phyloP scores from a whole-genome alignment of 176 grass and related monocot species.

The Miscanthus lutarioriparius region DNA sequence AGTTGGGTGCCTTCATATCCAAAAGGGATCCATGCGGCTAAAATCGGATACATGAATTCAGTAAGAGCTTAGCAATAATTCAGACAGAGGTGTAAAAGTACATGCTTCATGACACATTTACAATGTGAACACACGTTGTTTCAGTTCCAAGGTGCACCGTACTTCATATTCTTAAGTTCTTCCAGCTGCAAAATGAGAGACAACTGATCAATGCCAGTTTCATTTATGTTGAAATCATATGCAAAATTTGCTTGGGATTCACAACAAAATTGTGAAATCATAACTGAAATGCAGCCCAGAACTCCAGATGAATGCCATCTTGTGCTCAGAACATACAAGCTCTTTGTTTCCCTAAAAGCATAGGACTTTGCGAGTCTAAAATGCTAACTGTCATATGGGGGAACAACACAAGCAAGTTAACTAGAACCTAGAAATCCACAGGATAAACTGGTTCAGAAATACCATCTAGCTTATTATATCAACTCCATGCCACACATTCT shows the following conservation, averaged over 20 bases:
- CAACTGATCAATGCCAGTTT: constrained; percentile 6
- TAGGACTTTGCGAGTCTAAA: not conserved
- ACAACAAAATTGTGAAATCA: not conserved
- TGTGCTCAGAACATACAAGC: not conserved
- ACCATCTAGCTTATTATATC: not conserved
- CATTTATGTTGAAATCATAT: not conserved
- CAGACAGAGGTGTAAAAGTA: not conserved
- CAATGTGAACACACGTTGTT: constrained; percentile 13
- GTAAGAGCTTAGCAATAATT: not conserved
- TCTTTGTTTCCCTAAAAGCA: not conserved
- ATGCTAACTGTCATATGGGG: not conserved
- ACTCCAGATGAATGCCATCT: not conserved
- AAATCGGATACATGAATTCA: not conserved
- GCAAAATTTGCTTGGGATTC: not conserved
- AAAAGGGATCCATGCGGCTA: not conserved
- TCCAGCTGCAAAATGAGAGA: constrained; percentile 56
- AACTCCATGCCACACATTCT: not conserved
- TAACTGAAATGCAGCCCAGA: not conserved
- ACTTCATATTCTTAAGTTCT: constrained; percentile 70
- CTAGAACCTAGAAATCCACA: not conserved
- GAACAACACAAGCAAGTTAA: not conserved
- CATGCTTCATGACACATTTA: constrained; percentile 30
- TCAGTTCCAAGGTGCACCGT: constrained; percentile 52
- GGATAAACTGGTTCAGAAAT: not conserved
- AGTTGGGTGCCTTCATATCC: not conserved